Conservation (phyloP, 306 rosid species). For the Vicia villosa region DNA sequence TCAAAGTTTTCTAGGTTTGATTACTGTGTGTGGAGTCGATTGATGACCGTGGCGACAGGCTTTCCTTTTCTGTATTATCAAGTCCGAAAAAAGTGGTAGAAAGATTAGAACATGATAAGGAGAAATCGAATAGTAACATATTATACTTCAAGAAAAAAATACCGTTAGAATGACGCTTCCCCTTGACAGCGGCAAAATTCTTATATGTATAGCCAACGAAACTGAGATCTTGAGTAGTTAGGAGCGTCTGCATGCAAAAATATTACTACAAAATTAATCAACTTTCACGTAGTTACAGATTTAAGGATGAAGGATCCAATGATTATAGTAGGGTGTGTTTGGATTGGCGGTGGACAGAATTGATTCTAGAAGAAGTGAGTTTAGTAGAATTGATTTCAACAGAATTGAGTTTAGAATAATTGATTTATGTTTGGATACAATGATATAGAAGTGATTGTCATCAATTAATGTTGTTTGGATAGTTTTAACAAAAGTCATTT, state of each 20-base stretch:
- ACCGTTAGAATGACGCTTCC: conserved; percentile 61
- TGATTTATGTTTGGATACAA: no score
- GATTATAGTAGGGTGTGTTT: no score
- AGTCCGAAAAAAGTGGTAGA: conserved; percentile 16
- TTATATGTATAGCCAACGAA: conserved; percentile 97
- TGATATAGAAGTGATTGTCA: no score
- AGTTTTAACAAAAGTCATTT: no score
- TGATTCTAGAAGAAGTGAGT: no score
- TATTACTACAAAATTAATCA: conserved; percentile 12
- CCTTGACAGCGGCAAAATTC: conserved; percentile 90
- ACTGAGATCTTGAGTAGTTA: conserved; percentile 88
- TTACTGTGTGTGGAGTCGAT: conserved; percentile 66
- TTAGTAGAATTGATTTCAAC: no score
- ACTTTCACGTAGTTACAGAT: conserved; percentile 1
- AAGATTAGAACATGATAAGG: conserved; percentile 10
- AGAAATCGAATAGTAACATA: background rate
- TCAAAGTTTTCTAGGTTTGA: conserved; percentile 24
- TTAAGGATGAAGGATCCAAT: background rate
- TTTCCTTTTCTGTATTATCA: conserved; percentile 49
- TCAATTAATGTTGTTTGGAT: no score
- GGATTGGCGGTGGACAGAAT: no score
- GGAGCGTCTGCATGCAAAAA: conserved; percentile 53
- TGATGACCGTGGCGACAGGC: conserved; percentile 50
- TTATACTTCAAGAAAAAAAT: conserved; percentile 26
- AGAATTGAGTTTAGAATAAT: no score